Conservation (phyloP, 352 stramenopile species). For the Globisporangium cylindrosporum region DNA sequence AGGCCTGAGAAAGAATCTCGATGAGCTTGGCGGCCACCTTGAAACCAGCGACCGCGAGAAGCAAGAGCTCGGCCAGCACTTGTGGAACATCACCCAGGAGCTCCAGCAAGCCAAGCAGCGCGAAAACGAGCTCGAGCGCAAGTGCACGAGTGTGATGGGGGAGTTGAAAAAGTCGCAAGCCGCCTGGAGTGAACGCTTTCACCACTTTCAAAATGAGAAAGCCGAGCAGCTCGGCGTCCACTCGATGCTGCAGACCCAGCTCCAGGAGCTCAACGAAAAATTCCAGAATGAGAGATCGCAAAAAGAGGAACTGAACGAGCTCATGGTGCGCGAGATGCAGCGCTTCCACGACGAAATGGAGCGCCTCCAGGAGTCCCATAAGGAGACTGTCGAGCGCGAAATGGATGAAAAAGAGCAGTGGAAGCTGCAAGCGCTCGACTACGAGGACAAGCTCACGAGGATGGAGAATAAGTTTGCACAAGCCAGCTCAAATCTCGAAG, state of each 20-base stretch:
- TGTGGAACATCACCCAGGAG: constrained; percentile 59
- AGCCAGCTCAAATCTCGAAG: constrained; percentile 26
- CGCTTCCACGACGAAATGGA: constrained; percentile 38
- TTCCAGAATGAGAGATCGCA: constrained; percentile 45
- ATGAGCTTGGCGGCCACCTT: constrained; percentile 13
- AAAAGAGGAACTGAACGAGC: constrained; percentile 66
- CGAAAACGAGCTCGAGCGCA: constrained; percentile 29
- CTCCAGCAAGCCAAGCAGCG: constrained; percentile 30
- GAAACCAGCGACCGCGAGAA: constrained; percentile 32
- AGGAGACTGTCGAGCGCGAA: constrained; percentile 26
- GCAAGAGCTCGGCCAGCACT: constrained; percentile 56
- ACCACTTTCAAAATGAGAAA: constrained; percentile 44
- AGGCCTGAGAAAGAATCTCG: constrained; percentile 10
- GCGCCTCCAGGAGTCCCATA: constrained; percentile 27
- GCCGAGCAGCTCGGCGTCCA: constrained; percentile 29
- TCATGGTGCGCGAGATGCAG: constrained; percentile 49
- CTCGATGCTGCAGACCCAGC: constrained; percentile 35
- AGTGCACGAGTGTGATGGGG: constrained; percentile 10
- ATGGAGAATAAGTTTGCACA: constrained; percentile 18
- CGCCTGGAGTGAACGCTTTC: constrained; percentile 35
- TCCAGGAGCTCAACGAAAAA: constrained; percentile 29
- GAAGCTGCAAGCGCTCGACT: constrained; percentile 17
- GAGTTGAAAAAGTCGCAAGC: constrained; percentile 30
- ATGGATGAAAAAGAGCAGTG: constrained; percentile 23
- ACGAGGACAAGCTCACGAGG: constrained; percentile 21